Evolutionary conservation across 805 yeast species (phyloP), one percentile per base, ranked within the genome.

Genomic region (Cyberlindnera mycetangii): DNA sequence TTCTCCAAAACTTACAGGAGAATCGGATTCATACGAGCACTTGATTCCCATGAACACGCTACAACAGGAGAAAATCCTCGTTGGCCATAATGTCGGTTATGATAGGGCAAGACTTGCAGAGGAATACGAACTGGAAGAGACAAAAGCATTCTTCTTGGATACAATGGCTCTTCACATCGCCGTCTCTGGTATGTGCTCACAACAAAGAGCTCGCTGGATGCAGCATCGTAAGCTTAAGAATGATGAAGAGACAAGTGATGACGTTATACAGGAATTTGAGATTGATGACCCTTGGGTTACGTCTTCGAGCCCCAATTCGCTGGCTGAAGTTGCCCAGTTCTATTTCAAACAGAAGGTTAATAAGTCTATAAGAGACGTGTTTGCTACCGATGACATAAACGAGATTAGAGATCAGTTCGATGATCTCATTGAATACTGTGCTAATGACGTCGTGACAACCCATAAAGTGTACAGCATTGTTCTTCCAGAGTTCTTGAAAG

Each of bases 161-260:
- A 90, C 96, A 1, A 86, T 92, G 89, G 84, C 97, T 1, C 67
- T 93, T 16, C 99, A 93, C 64, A 79, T 90, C 27, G 95, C 98
- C 1, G 78, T 82, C 0, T 79, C 84, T 40, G 99, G 99, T 0
- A 83, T 93, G 77, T 88, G 97, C 61, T 87, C 97, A 3, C 81
- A 87, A 54, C 99, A 93, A 59, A 66, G 98, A 49, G 84, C 89
- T 0, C 72, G 76, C 15, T 93, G 93, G 86, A 62, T 77, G 54
- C 80, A 77, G 48, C 81, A 75, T 54, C 72, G 68, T 33, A 81
- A 64, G 37, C 50, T 53, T 42, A 57, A 48, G 45, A 60, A 51
- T 25, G 50, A 51, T 18, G 55, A 49, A 17, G 53, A 46, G n/a
- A 47, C 46, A 14, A 46, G 44, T 4, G 39, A 50, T 12, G 57